These are phyloP conservation scores for Xylaria digitata DNA, from an alignment of 2,329 filamentous ascomycete species.

Conservation along the genomic window DNA sequence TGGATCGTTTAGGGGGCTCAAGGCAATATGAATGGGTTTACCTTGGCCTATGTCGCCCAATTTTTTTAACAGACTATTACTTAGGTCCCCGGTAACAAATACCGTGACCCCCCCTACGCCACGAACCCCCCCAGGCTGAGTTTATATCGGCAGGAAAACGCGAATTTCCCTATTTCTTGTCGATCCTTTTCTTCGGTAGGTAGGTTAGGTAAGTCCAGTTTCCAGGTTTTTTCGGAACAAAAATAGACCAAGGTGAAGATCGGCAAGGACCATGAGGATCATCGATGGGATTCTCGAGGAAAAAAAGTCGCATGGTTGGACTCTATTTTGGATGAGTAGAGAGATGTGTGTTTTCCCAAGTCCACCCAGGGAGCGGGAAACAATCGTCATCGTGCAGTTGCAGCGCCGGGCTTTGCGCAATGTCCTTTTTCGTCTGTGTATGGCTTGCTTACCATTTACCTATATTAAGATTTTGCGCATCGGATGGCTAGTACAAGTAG, in stretches of 20 bases:
- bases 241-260: background rate
- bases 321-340: background rate
- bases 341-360: background rate
- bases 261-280: constrained; percentile 4
- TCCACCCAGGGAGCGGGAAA: constrained; percentile 18
- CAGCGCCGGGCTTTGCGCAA: background rate
- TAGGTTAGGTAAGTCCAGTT: background rate
- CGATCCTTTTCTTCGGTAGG: background rate
- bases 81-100: background rate
- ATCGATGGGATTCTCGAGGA: background rate
- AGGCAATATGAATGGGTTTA: background rate
- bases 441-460: background rate
- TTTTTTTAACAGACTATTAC: background rate
- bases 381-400: constrained; percentile 33
- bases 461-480: background rate
- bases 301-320: background rate
- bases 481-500: too few relatives aligned
- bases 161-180: background rate
- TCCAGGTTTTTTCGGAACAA: background rate
- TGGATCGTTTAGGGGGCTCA: too few relatives aligned
- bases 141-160: background rate
- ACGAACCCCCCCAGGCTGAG: background rate
- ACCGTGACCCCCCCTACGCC: background rate
- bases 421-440: background rate
- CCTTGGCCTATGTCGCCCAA: constrained; percentile 4